Evolutionary conservation across 192 early-diverging fungal genomes (phyloP), one percentile per base, ranked within the genome.

Genomic region (Rhizoclosmatium sp.): DNA sequence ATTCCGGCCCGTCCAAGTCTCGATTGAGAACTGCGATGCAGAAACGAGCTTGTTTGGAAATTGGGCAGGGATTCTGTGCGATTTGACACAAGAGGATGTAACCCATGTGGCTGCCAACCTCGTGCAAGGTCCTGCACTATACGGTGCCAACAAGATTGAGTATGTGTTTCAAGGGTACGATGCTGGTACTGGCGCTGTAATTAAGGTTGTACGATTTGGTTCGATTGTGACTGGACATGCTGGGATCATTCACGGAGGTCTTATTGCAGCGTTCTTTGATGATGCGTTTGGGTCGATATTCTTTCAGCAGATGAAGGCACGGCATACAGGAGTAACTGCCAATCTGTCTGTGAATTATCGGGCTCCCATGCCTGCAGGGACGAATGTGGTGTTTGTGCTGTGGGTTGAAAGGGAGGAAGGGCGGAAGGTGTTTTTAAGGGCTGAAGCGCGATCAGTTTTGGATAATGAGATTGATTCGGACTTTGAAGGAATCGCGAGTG

Each of bases 301-400:
- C 69, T 70, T 54, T 4, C 9, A 45, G 14, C 23, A 70, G 2
- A 59, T 47, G 14, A 40, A 47, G n/a, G 65, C 65, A 10, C 41
- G 19, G 3, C 45, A 49, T 31, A 21, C 40, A 2, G 80, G 80
- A 14, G 76, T 81, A 58, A 81, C 80, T 0, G 80, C 80, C 3
- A 70, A 77, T 69, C 60, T 81, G 46, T 40, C 21, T 4, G 67
- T 81, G 42, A 76, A 81, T 60, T 81, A 81, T 44, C 65, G 80
- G 3, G 5, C 47, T 1, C 77, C 77, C 41, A 70, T 78, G 31
- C 77, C 59, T 5, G 51, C 77, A 41, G 67, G 48, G 7, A 31
- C 58, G 19, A 78, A 42, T 16, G 68, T 78, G 39, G 68, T 48
- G 7, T 70, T 78, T 44, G 42, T 71, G 5, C 41, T 69, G 39